Base-by-base conservation (phyloP, 495 filamentous ascomycete species). In the Gamarada debralockiae region DNA sequence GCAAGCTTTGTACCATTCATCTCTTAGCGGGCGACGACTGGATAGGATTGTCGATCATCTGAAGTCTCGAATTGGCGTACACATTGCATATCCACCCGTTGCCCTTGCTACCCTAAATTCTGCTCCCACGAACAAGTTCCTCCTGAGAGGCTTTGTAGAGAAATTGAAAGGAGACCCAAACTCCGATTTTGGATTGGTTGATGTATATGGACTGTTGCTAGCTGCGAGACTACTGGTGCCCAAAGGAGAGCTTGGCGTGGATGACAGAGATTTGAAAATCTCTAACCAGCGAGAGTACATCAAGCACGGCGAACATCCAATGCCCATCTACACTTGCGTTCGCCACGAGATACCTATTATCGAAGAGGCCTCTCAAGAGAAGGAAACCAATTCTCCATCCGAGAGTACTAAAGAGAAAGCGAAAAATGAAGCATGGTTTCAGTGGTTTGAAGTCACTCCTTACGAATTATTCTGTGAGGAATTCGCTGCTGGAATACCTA, bases 391-490 rank as follows among this genome's bases (percentile, higher is more conserved):
- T 15, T 58, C 55, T 15, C 40, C 65, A 2, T 61, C 70, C 0
- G 73, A 84, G 47, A 70, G 68, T 37, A 71, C 67, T 0, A 85
- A 86, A 58, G 78, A 78, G 49, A 76, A 81, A 45, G 84, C 89
- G 2, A 83, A 79, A 58, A 77, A 75, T 46, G 83, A 93, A 63
- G 76, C 88, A 2, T 98, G 91, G 89, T 98, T 98, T 58, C 92
- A 98, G 61, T 98, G 93, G 93, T 97, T 96, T 58, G 93, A 98
- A 57, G 83, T 92, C 52, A 95, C 90, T 0, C 93, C 93, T 0
- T 98, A 95, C 58, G 93, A 98, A 68, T 84, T 98, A 59, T 97
- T 90, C 67, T 96, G 90, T 63, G 93, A 98, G 65, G 93, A 97
- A 55, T 83, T 78, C 39, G 65, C 67, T 43, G 92, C 92, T 15